phyloP scores from a whole-genome alignment of 805 yeast species.

The Metschnikowia reukaufii region DNA sequence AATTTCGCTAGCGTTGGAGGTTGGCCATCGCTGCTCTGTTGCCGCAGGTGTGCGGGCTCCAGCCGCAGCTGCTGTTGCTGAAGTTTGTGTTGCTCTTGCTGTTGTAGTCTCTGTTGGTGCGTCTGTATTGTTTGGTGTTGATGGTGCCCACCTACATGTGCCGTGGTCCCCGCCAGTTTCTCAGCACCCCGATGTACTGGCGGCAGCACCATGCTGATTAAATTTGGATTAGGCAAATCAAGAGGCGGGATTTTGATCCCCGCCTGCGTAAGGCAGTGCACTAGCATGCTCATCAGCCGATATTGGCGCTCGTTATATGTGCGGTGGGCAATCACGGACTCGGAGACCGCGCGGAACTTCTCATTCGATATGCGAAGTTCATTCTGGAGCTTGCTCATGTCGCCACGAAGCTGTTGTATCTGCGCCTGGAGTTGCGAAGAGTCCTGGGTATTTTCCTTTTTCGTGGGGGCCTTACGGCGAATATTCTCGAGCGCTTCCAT shows the following conservation, averaged over 20 bases:
- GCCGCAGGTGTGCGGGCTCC: slow-evolving; percentile 6
- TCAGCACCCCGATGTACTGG: slow-evolving; percentile 5
- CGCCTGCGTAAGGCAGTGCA: slow-evolving; percentile 49
- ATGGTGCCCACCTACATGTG: background rate
- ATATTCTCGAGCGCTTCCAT: slow-evolving; percentile 81
- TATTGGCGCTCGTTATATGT: slow-evolving; percentile 57
- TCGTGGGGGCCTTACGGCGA: slow-evolving; percentile 74
- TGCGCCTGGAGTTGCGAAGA: slow-evolving; percentile 15
- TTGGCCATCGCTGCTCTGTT: slow-evolving; percentile 1
- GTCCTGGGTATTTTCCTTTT: slow-evolving; percentile 32
- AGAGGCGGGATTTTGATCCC: slow-evolving; percentile 71
- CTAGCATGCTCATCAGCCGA: slow-evolving; percentile 50
- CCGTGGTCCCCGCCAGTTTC: background rate
- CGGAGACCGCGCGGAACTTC: slow-evolving; percentile 65
- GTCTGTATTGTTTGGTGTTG: slow-evolving; percentile 10
- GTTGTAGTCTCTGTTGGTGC: slow-evolving; percentile 6
- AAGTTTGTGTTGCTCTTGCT: background rate
- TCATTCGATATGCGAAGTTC: slow-evolving; percentile 36
- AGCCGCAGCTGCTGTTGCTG: slow-evolving; percentile 2
- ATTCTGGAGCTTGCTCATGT: slow-evolving; percentile 33
- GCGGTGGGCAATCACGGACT: slow-evolving; percentile 57
- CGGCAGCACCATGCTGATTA: slow-evolving; percentile 24
- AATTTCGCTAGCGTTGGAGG: slow-evolving; percentile 19
- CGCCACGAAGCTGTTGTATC: slow-evolving; percentile 28
- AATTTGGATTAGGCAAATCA: slow-evolving; percentile 49